Base-by-base conservation (phyloP, 305 asterid genomes). In the Fraxinus greggii region DNA sequence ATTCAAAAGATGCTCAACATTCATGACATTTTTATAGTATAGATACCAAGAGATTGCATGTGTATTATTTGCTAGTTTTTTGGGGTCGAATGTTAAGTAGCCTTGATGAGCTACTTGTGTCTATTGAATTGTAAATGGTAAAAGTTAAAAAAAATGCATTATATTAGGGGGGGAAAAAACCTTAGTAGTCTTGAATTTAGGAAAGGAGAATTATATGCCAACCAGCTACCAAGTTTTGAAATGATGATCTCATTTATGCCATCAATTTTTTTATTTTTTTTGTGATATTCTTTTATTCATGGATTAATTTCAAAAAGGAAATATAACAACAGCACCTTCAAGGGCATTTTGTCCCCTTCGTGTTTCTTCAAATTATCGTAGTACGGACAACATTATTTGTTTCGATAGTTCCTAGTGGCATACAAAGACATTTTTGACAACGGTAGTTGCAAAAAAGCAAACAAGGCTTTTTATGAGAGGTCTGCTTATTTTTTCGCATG, bases 331-430 rank as follows among this genome's bases (percentile, higher is more conserved):
- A 61, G n/a, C n/a, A 42, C 24, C 33, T 19, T 83, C 80, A 87
- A 83, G 90, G 90, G 81, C 86, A 87, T 78, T 87, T 85, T 5
- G 88, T 3, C 84, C 83, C 90, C 88, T 79, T 76, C 75, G 1
- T 81, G 2, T 9, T 83, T 85, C 75, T 85, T 76, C 81, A 82
- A 83, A 13, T 87, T 12, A 21, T 83, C 72, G 86, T 87, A 83
- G 78, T 84, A 87, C 0, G 88, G 83, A 45, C 90, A 87, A 4
- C 83, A 83, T 24, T 81, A 80, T 42, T 85, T 87, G 81, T 83
- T 48, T 84, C 86, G 2, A 19, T 76, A 17, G 85, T 83, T 5
- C 87, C 86, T 0, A 87, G 90, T 4, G 87, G 88, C 74, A 87
- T 86, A 5, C 90, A 85, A 8, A 85, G 77, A 1, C 87, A 87